These are phyloP conservation scores for Ogataea dorogensis DNA, from an alignment of 805 yeast species.

Conservation along the genomic window DNA sequence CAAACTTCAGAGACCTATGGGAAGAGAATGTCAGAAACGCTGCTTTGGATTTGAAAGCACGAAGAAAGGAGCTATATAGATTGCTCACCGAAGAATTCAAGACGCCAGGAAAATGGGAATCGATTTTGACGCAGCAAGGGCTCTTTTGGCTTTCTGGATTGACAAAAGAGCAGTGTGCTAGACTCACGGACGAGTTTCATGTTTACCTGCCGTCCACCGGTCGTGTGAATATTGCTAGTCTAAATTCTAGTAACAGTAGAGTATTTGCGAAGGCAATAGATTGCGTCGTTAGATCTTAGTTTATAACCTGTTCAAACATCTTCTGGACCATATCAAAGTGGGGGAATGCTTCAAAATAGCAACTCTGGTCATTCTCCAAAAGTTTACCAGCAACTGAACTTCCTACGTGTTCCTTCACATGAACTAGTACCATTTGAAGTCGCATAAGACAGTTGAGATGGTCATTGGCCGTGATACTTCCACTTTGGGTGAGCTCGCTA, in stretches of 20 bases:
- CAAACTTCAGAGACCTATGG: slow-evolving; percentile 35
- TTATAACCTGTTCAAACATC: no score
- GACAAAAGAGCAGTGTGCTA: slow-evolving; percentile 33
- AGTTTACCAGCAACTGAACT: no score
- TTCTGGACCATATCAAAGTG: no score
- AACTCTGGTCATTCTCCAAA: background rate
- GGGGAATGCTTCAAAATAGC: no score
- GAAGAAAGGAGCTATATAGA: slow-evolving; percentile 33
- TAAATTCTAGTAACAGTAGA: slow-evolving; percentile 40
- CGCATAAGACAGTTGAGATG: slow-evolving; percentile 3
- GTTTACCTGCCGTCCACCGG: slow-evolving; percentile 40
- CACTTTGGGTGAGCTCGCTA: slow-evolving; percentile 11
- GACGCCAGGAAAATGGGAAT: slow-evolving; percentile 46
- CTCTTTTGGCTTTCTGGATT: slow-evolving; percentile 47
- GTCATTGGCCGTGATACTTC: slow-evolving; percentile 11
- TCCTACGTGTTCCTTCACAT: no score
- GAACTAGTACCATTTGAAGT: slow-evolving; percentile 1
- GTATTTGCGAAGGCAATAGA: slow-evolving; percentile 39
- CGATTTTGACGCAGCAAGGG: slow-evolving; percentile 38
- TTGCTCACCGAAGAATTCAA: slow-evolving; percentile 32
- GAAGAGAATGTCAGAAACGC: slow-evolving; percentile 35
- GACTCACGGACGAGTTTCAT: slow-evolving; percentile 36
- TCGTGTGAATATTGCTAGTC: slow-evolving; percentile 45
- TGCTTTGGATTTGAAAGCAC: slow-evolving; percentile 32
- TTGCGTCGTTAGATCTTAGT: background rate